These are phyloP conservation scores for Claviceps citrina DNA, from an alignment of 2,329 filamentous ascomycete genomes.

Conservation along the genomic window DNA sequence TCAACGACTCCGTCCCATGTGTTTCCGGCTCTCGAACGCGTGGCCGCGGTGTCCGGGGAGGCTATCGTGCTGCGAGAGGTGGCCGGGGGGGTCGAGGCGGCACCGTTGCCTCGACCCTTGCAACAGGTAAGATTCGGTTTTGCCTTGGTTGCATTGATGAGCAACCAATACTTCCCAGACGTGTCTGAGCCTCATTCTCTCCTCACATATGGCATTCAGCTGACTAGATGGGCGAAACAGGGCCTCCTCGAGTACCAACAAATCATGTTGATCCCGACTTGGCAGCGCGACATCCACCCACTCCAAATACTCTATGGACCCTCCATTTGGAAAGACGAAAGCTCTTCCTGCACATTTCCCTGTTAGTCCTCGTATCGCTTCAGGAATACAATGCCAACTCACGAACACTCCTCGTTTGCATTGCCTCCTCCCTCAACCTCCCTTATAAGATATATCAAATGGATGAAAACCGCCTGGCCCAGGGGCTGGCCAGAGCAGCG, in stretches of 20 bases:
- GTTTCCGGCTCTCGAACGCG: conserved; percentile 18
- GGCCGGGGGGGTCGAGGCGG: conserved; percentile 18
- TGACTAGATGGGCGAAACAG: conserved; percentile 10
- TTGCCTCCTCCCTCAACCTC: conserved; percentile 58
- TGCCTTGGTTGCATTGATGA: background rate
- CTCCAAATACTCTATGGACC: conserved; percentile 43
- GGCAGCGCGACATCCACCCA: conserved; percentile 38
- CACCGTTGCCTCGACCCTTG: conserved; percentile 15
- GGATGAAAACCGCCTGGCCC: conserved; percentile 61
- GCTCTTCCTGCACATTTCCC: conserved; percentile 54
- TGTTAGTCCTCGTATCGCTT: conserved; percentile 59
- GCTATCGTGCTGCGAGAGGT: conserved; percentile 14
- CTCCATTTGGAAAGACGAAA: conserved; percentile 46
- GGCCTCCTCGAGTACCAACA: conserved; percentile 25
- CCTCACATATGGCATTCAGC: background rate
- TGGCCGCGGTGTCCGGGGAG: conserved; percentile 13
- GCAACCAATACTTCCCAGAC: background rate
- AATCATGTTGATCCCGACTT: conserved; percentile 32
- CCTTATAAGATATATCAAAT: conserved; percentile 47
- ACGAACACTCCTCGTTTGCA: conserved; percentile 51
- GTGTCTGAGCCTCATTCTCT: background rate
- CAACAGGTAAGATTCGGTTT: conserved; percentile 19
- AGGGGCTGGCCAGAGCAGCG: conserved; percentile 60
- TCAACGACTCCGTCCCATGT: conserved; percentile 24
- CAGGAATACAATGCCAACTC: conserved; percentile 65